phyloP scores from a whole-genome alignment of 202 grass and related monocot species.

The Setaria italica region DNA sequence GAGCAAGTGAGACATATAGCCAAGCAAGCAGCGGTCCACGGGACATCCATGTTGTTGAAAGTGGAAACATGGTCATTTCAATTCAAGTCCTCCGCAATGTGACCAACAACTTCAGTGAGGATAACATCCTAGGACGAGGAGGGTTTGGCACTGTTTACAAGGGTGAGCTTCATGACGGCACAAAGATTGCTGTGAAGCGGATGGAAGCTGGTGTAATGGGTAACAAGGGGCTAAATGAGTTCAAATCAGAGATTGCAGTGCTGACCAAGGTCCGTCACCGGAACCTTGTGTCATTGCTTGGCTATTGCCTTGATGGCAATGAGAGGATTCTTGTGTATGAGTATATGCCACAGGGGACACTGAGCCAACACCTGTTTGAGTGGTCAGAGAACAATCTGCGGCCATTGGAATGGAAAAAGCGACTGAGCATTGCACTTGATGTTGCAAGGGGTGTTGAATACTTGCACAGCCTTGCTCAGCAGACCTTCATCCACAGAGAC shows the following conservation, averaged over 20 bases:
- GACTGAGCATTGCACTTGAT: conserved; percentile 86
- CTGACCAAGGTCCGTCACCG: conserved; percentile 93
- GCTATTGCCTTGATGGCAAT: conserved; percentile 92
- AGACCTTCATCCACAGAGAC: conserved; percentile 98
- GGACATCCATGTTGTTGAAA: conserved; percentile 84
- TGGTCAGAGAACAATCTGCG: conserved; percentile 65
- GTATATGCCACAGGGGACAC: conserved; percentile 93
- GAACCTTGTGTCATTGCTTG: conserved; percentile 88
- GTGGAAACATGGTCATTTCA: conserved; percentile 97
- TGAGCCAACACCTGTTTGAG: conserved; percentile 84
- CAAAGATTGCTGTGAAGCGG: conserved; percentile 94
- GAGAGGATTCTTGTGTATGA: conserved; percentile 96
- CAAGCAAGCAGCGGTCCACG: conserved; percentile 58
- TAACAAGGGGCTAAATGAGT: conserved; percentile 89
- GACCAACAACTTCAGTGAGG: conserved; percentile 92
- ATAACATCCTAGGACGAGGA: conserved; percentile 86
- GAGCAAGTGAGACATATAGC: conserved; percentile 56
- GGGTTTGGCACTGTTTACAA: conserved; percentile 97
- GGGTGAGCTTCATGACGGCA: conserved; percentile 94
- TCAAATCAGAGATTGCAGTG: conserved; percentile 91
- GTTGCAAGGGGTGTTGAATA: conserved; percentile 98
- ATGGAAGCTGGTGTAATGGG: conserved; percentile 97
- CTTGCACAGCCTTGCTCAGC: conserved; percentile 85
- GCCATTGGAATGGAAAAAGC: conserved; percentile 94
- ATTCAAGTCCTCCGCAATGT: conserved; percentile 96